Percentiles rank a stretch among this genome's conserved stretches.
phyloP scores from a whole-genome alignment of 495 filamentous ascomycete genomes.

The Thermothielavioides terrestris region DNA sequence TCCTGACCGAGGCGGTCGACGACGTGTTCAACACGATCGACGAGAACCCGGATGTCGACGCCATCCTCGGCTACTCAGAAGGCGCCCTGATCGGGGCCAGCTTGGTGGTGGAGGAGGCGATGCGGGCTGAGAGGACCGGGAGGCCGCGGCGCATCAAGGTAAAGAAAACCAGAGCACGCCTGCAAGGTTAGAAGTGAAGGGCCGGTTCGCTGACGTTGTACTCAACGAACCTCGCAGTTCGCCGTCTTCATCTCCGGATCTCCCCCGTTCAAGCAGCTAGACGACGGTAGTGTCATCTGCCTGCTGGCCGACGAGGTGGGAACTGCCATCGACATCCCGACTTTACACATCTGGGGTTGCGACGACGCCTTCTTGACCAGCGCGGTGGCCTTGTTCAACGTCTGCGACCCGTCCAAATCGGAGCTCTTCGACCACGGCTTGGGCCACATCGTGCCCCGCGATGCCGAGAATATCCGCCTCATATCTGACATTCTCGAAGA shows the following conservation, averaged over 20 bases:
- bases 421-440: conserved; percentile 49
- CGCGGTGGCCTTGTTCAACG: conserved; percentile 47
- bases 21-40: conserved; percentile 29
- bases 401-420: conserved; percentile 43
- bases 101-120: conserved; percentile 42
- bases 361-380: conserved; percentile 46
- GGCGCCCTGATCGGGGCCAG: conserved; percentile 44
- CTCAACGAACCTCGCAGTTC: too few relatives aligned
- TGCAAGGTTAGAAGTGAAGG: too few relatives aligned
- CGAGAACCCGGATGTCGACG: conserved; percentile 36
- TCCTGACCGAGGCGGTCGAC: conserved; percentile 27
- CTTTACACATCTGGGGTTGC: conserved; percentile 49
- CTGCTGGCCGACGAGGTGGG: conserved; percentile 41
- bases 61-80: conserved; percentile 46
- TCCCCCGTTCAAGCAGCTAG: conserved; percentile 39
- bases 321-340: conserved; percentile 42
- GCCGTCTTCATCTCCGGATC: conserved; percentile 49
- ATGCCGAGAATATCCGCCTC: conserved; percentile 37
- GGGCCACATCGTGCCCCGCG: conserved; percentile 47
- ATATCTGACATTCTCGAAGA: conserved; percentile 28
- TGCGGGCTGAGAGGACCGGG: conserved; percentile 29
- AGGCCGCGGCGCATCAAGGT: conserved; percentile 40
- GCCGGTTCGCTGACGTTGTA: too few relatives aligned
- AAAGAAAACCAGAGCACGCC: background rate
- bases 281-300: conserved; percentile 26